phyloP scores from a whole-genome alignment of 495 filamentous ascomycete genomes.

The Pyrenula massariospora region DNA sequence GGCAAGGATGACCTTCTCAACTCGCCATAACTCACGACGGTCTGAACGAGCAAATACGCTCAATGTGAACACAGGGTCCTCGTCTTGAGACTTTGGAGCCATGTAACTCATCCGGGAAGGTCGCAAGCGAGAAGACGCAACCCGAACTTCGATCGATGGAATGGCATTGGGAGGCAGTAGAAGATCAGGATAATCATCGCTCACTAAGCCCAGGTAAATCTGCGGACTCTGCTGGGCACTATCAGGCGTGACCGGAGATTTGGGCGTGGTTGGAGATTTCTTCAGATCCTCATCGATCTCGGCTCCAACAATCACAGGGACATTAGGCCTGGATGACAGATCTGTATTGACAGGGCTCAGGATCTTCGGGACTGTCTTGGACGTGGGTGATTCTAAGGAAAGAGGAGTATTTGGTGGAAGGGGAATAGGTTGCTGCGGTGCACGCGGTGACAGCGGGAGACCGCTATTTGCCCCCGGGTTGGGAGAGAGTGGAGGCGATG shows the following conservation, averaged over 20 bases:
- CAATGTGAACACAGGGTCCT: slow-evolving; percentile 89
- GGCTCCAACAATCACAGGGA: neutral
- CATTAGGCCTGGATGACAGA: neutral
- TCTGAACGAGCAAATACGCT: slow-evolving; percentile 71
- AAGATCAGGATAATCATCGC: slow-evolving; percentile 73
- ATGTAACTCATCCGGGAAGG: slow-evolving; percentile 79
- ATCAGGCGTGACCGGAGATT: slow-evolving; percentile 7
- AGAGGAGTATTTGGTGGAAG: slow-evolving; percentile 30
- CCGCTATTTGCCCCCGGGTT: slow-evolving; percentile 36
- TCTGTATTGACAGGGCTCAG: neutral
- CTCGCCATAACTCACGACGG: slow-evolving; percentile 75
- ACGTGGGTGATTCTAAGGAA: neutral
- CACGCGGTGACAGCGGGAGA: slow-evolving; percentile 60
- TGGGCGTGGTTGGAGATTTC: slow-evolving; percentile 8
- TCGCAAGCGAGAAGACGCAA: slow-evolving; percentile 85
- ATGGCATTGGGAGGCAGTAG: slow-evolving; percentile 86
- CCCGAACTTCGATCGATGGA: slow-evolving; percentile 69
- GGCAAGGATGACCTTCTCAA: slow-evolving; percentile 81
- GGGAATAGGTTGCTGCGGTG: slow-evolving; percentile 52
- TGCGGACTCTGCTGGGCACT: slow-evolving; percentile 3
- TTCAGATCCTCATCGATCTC: neutral
- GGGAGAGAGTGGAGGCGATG: slow-evolving; percentile 59
- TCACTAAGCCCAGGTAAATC: slow-evolving; percentile 59
- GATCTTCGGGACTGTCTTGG: neutral
- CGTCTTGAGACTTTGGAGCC: slow-evolving; percentile 52